Conservation (phyloP, 768 basidiomycete species). For the Lyophyllum semitale region DNA sequence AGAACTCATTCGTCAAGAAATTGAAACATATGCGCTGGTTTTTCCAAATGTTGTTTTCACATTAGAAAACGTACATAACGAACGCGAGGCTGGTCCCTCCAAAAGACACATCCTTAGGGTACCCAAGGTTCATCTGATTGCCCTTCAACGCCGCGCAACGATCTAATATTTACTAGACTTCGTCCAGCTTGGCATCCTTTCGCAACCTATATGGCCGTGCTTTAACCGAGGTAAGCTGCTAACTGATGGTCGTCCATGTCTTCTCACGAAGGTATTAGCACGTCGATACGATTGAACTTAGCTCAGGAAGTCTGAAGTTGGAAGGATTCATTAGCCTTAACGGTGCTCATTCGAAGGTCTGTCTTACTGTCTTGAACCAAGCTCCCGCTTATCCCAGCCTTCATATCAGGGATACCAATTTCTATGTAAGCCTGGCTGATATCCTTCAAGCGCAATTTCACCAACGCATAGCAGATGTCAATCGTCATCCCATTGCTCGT, state of each 20-base stretch:
- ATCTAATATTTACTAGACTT: slow-evolving; percentile 45
- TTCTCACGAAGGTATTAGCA: slow-evolving; percentile 45
- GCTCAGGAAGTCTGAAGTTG: slow-evolving; percentile 52
- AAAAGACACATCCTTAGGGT: slow-evolving; percentile 57
- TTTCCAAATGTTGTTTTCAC: slow-evolving; percentile 73
- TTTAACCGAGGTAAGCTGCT: slow-evolving; percentile 61
- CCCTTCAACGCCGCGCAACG: not conserved
- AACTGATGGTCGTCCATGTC: not conserved
- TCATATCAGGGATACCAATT: slow-evolving; percentile 74
- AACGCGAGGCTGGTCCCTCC: slow-evolving; percentile 26
- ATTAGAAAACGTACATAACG: slow-evolving; percentile 54
- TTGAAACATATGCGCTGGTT: slow-evolving; percentile 74
- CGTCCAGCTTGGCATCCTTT: slow-evolving; percentile 67
- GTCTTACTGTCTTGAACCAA: slow-evolving; percentile 13
- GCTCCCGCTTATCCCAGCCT: slow-evolving; percentile 16
- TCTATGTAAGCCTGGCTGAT: slow-evolving; percentile 59
- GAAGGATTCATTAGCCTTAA: slow-evolving; percentile 86
- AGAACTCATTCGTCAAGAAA: slow-evolving; percentile 67
- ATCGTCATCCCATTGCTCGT: slow-evolving; percentile 65
- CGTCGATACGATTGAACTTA: slow-evolving; percentile 61
- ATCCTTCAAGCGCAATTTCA: slow-evolving; percentile 4
- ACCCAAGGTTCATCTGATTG: slow-evolving; percentile 54
- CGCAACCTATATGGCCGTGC: slow-evolving; percentile 74
- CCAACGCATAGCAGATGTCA: slow-evolving; percentile 59
- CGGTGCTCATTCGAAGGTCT: slow-evolving; percentile 73